Evolutionary conservation across 2,329 filamentous ascomycete genomes (phyloP).

Genomic region (Aspergillus latus): DNA sequence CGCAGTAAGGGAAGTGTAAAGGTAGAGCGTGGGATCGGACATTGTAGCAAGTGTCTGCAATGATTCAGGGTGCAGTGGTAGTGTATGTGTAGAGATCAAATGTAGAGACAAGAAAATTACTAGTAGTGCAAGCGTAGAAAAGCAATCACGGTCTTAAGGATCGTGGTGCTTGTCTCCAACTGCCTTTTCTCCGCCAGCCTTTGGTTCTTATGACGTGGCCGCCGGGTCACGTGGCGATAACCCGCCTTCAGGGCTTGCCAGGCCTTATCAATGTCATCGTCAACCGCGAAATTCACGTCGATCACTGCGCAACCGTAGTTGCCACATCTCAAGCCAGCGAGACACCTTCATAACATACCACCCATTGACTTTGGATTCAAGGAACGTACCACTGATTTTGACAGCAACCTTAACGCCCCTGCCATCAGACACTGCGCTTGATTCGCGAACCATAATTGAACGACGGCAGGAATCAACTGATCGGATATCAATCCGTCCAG

Average conservation of each 20-base stretch:
- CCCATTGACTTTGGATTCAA: neutral
- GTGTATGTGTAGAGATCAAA: neutral
- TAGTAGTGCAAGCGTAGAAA: neutral
- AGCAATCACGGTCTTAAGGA: slow-evolving; percentile 6
- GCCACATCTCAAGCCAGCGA: neutral
- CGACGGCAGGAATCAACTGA: neutral
- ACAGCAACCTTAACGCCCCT: neutral
- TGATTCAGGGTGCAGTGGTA: neutral
- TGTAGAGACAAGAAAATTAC: neutral
- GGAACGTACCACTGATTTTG: neutral
- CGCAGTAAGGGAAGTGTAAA: slow-evolving; percentile 94
- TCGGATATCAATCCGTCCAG: neutral
- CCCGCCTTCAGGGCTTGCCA: neutral
- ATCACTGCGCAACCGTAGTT: neutral
- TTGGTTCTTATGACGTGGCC: slow-evolving; percentile 6
- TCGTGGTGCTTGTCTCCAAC: slow-evolving; percentile 3
- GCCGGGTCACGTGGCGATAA: slow-evolving; percentile 10
- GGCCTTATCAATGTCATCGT: slow-evolving; percentile 3
- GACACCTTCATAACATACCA: too few relatives aligned
- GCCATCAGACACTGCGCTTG: neutral
- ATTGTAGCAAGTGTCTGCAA: slow-evolving; percentile 19
- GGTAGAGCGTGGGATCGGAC: slow-evolving; percentile 69
- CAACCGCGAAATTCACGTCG: neutral
- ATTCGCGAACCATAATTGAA: neutral
- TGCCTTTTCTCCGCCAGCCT: neutral